Evolutionary conservation across 176 grass and related monocot genomes (phyloP).

Genomic region (Hsuehochloa calcarea): DNA sequence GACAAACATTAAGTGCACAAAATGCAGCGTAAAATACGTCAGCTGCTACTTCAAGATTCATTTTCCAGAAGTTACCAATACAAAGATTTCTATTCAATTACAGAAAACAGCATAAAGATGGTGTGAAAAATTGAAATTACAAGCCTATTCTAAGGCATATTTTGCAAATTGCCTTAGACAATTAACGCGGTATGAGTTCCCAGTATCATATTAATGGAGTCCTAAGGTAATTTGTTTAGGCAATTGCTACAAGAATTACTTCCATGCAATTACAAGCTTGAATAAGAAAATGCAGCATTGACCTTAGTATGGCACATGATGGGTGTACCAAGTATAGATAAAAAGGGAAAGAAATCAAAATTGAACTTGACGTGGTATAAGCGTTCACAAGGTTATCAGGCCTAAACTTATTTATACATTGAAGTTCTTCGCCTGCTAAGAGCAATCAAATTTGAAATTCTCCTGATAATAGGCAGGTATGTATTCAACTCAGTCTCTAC

Average conservation of each 20-base stretch:
- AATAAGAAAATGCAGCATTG: slow-evolving; percentile 7
- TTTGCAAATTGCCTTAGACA: not conserved
- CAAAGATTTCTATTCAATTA: not conserved
- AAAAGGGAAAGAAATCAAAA: not conserved
- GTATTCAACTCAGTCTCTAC: not conserved
- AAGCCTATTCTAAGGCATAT: not conserved
- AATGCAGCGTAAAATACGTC: not conserved
- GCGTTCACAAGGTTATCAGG: not conserved
- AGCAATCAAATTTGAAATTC: not conserved
- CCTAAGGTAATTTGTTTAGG: not conserved
- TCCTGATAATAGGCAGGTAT: not conserved
- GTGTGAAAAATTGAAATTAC: not conserved
- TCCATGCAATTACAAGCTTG: not conserved
- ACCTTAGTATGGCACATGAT: not conserved
- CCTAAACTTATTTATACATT: not conserved
- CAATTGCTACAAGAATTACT: not conserved
- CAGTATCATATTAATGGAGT: not conserved
- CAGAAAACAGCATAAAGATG: not conserved
- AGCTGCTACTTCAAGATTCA: not conserved
- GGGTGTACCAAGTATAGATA: not conserved
- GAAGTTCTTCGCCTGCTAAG: not conserved
- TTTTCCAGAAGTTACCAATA: not conserved
- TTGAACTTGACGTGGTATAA: not conserved
- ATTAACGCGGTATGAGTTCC: not conserved
- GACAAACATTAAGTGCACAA: not conserved